Evolutionary conservation across 202 grass and related monocot genomes (phyloP).

Genomic region (Schoenoplectus triqueter): DNA sequence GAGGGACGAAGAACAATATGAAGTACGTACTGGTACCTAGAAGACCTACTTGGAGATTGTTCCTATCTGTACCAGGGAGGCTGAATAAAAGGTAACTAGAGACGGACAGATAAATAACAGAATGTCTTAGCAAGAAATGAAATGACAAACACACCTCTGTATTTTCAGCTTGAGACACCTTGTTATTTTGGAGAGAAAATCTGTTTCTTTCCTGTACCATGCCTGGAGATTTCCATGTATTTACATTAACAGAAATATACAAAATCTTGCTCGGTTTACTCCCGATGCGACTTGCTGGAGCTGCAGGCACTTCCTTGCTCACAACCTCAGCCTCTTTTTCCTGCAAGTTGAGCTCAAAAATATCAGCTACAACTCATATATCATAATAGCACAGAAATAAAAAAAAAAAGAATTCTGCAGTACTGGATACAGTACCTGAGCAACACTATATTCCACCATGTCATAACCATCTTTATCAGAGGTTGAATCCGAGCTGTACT

Average conservation of each 20-base stretch:
- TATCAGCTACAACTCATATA: background rate
- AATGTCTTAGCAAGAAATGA: background rate
- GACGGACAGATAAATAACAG: background rate
- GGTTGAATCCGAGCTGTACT: constrained; percentile 40
- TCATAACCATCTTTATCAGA: constrained; percentile 54
- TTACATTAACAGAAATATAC: constrained; percentile 63
- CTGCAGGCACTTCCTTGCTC: constrained; percentile 54
- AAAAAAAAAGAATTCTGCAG: background rate
- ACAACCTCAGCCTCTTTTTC: constrained; percentile 53
- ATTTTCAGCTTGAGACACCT: constrained; percentile 28
- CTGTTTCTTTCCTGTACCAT: constrained; percentile 32
- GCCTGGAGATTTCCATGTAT: constrained; percentile 47
- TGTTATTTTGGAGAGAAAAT: constrained; percentile 33
- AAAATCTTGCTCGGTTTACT: constrained; percentile 59
- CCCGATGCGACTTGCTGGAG: constrained; percentile 47
- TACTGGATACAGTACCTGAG: constrained; percentile 15
- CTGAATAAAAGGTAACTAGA: background rate
- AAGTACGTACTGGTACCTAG: background rate
- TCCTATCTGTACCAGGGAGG: background rate
- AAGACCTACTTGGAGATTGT: background rate
- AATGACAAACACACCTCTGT: constrained; percentile 16
- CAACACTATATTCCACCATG: constrained; percentile 34
- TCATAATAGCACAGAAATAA: background rate
- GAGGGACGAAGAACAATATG: background rate
- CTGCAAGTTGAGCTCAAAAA: background rate